Evolutionary conservation across 768 basidiomycete species (phyloP).

Genomic region (Stropharia rugosoannulata): DNA sequence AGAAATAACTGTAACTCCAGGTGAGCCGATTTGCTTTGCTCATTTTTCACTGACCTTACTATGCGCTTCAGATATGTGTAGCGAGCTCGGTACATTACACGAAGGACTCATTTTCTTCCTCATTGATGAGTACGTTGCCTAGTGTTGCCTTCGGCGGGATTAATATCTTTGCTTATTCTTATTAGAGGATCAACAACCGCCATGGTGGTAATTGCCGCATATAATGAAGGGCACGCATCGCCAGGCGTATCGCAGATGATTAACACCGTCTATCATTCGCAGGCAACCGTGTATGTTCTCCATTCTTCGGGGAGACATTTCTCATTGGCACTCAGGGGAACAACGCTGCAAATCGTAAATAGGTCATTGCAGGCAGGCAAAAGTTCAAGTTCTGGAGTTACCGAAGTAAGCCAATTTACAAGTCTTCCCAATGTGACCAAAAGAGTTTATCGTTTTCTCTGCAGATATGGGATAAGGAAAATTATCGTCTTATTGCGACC

Average conservation of each 20-base stretch:
- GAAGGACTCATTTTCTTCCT: conserved; percentile 42
- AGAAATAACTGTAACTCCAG: conserved; percentile 44
- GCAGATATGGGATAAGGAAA: conserved; percentile 41
- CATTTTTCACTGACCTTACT: background rate
- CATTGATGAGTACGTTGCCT: conserved; percentile 42
- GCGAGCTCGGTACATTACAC: conserved; percentile 32
- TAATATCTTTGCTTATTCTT: background rate
- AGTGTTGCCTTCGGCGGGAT: conserved; percentile 17
- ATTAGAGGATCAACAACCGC: conserved; percentile 42
- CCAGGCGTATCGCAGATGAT: conserved; percentile 45
- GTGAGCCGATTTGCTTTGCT: conserved; percentile 24
- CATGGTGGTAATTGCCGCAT: conserved; percentile 31
- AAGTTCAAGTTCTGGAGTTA: conserved; percentile 30
- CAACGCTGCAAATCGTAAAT: conserved; percentile 40
- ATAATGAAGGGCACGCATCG: conserved; percentile 24
- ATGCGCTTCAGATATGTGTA: conserved; percentile 42
- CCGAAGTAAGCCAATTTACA: conserved; percentile 32
- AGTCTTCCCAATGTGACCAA: background rate
- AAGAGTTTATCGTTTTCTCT: background rate
- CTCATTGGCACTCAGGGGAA: conserved; percentile 30
- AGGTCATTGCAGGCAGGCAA: conserved; percentile 31
- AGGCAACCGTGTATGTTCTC: conserved; percentile 34
- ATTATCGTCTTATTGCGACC: conserved; percentile 39
- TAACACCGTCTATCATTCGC: conserved; percentile 43
- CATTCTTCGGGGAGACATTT: background rate